Base-by-base conservation (phyloP, 1,284 basidiomycete genomes). In the Fistulina hepatica region DNA sequence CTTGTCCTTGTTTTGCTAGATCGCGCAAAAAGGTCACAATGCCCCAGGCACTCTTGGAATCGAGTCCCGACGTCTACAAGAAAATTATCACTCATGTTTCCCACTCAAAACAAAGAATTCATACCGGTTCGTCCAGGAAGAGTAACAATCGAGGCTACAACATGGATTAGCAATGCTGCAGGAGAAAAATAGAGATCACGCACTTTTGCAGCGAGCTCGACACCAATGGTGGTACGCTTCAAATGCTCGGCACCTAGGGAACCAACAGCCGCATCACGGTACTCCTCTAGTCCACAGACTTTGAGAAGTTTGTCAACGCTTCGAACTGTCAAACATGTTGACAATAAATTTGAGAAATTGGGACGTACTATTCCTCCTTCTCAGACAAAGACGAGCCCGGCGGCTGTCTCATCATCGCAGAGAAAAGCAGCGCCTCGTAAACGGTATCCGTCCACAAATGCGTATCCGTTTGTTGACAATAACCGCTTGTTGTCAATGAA, bases 1-100 rank as follows among this genome's bases (percentile, higher is more conserved):
- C 77, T 40, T 72, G 69, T 48, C 91, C 90, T 39, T 75, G 75
- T 40, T 83, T 73, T 15, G 89, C 83, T 15, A 93, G 69, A 42
- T 75, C 76, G 16, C 78, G 69, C 21, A 93, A 63, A 58, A 93
- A 82, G 4, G 71, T 64, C 36, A 89, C 66, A 48, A 93, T 86
- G 30, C 79, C 80, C 81, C 82, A 92, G 0, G 90, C 88, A 25
- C 77, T 81, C 56, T 93, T 88, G 1, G 84, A 86, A 53, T 93
- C 89, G n/a, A 93, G 68, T 39, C 90, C 89, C 7, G 83, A 86
- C 0, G 82, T 88, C 1, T n/a, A n/a, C n/a, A n/a, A n/a, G n/a
- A n/a, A n/a, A n/a, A n/a, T n/a, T n/a, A n/a, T n/a, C n/a, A n/a
- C n/a, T n/a, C n/a, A n/a, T n/a, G n/a, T n/a, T n/a, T n/a, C n/a